Base-by-base conservation (phyloP, 164 flowering plant species). In the Aristolochia fimbriata region DNA sequence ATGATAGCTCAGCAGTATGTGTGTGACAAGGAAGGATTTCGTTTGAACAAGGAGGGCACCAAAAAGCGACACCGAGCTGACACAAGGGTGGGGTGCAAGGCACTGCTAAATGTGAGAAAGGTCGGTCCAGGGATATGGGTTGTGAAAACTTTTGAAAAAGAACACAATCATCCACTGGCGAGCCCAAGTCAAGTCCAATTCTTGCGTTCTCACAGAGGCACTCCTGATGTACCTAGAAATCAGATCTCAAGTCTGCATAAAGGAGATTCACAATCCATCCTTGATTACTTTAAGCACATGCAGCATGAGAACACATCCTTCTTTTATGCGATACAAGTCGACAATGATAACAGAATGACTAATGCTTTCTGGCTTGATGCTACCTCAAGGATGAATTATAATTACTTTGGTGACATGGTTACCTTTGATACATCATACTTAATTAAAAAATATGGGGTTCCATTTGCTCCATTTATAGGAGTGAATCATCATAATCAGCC, bases 331-430 rank as follows among this genome's bases (percentile, higher is more conserved):
- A 47, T 55, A 60, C 85, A 82, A 67, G 76, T 85, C 65, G 91
- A 82, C 68, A 83, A 79, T 7, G 81, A 81, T 55, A 68, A 67
- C 56, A 71, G 75, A 24, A 65, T 82, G 81, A 73, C 66, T 30
- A 82, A 79, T 70, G 80, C 76, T 0, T 82, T 84, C 61, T 84
- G 91, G 87, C 79, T 81, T 24, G 85, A 85, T 81, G 75, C 85
- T 47, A 81, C 82, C 65, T 81, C 87, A 27, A 78, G 82, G 66
- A 53, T 74, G 55, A 80, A 85, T 27, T 85, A 82, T 65, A 61
- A 68, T 62, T 73, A 82, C 68, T 82, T 82, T 70, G 87, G 91
- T 48, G 87, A 85, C 65, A 75, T 76, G 1, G 80, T 85, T 53
- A 74, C 76, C 1, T 60, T 85, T 51, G 85, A 82, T 65, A 82